Evolutionary conservation across 2,329 filamentous ascomycete genomes (phyloP), one percentile per base, ranked within the genome.

Genomic region (Lasiodiplodia theobromae): DNA sequence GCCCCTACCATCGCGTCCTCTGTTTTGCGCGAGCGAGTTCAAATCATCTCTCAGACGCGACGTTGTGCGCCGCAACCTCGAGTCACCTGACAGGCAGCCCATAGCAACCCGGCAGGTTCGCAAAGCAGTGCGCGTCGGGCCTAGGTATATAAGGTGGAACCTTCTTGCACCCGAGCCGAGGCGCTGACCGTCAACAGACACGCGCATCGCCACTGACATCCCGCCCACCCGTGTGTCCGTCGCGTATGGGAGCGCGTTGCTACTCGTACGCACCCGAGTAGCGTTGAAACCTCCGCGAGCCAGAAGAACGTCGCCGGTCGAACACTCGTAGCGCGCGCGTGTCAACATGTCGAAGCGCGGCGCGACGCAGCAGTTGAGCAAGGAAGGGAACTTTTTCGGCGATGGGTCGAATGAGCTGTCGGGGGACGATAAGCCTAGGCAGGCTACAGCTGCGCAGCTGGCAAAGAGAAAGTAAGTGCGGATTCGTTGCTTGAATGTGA

Each of bases 381-480:
- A 78, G 67, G 78, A 78, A 14, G 68, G 68, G 1, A 40, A n/a
- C 49, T 69, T 69, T 25, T 69, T 71, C 3, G 70, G 71, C 12
- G 72, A 76, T 67, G 72, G 73, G 28, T 77, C 78, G 69, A 76
- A 76, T 12, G 31, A 66, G 14, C 80, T 80, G 79, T 77, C 78
- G 62, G 79, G 78, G 34, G 80, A 79, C 57, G 84, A 86, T 2
- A 78, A 80, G 72, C 81, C 82, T 31, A 80, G 82, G 72, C 81
- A 81, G 76, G 85, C 86, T 40, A 87, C 85, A 34, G 85, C 85
- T 49, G 85, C 85, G 49, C 85, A 87, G 77, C 63, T 87, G 77
- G 85, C 86, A 38, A 78, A 76, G 69, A 82, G 86, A 79, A 87
- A 83, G 86, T 87, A 80, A 82, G 86, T 86, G 57, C 16, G n/a